phyloP scores from a whole-genome alignment of 2,329 filamentous ascomycete genomes.

The Microcyclospora tardicrescens region DNA sequence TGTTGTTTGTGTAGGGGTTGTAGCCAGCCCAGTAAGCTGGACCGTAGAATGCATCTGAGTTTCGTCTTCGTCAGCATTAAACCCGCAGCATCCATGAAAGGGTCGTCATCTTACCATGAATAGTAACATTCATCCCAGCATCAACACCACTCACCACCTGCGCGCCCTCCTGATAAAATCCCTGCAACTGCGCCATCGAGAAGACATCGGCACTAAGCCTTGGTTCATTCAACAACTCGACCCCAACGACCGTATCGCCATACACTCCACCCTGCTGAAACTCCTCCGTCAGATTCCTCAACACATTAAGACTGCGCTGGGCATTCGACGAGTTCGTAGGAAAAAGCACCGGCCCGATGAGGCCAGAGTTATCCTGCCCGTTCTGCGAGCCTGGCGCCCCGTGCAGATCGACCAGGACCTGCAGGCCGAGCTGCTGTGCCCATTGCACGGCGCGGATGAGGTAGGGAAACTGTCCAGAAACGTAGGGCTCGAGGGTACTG shows the following conservation, averaged over 20 bases:
- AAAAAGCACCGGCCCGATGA: slow-evolving; percentile 10
- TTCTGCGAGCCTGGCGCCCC: slow-evolving; percentile 15
- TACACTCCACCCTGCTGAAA: slow-evolving; percentile 10
- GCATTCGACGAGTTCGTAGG: slow-evolving; percentile 10
- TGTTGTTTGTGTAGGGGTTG: neutral
- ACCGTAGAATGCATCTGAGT: slow-evolving; percentile 8
- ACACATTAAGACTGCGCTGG: slow-evolving; percentile 12
- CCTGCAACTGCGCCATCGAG: neutral
- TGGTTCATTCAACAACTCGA: slow-evolving; percentile 7
- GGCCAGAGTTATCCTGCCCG: slow-evolving; percentile 11
- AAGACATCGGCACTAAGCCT: too few relatives aligned
- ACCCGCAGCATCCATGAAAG: too few relatives aligned
- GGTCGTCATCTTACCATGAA: neutral
- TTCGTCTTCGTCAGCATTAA: too few relatives aligned
- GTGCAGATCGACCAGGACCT: slow-evolving; percentile 14
- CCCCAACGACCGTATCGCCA: slow-evolving; percentile 6
- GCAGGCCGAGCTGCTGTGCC: slow-evolving; percentile 12
- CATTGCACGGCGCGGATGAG: slow-evolving; percentile 13
- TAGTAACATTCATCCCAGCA: neutral
- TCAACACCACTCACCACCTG: neutral
- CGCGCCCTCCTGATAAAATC: neutral
- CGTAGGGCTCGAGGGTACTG: slow-evolving; percentile 11
- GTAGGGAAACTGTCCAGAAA: slow-evolving; percentile 9
- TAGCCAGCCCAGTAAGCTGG: slow-evolving; percentile 13
- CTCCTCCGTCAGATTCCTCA: slow-evolving; percentile 14